These are phyloP conservation scores for Eucommia ulmoides DNA, from an alignment of 257 asterid genomes.

Conservation along the genomic window DNA sequence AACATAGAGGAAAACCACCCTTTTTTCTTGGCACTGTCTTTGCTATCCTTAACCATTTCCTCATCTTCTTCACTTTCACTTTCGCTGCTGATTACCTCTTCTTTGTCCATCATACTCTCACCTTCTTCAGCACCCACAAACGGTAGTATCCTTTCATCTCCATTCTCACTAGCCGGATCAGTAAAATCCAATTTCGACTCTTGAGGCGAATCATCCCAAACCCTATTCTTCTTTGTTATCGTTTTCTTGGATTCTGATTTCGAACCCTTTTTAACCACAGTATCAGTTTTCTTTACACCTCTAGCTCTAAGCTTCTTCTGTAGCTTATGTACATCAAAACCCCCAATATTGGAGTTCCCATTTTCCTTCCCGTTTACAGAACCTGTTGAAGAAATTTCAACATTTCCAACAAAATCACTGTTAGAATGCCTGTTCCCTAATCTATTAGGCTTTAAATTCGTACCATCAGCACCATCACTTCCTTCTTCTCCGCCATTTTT, in stretches of 20 bases:
- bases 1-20: constrained; percentile 97
- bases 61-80: constrained; percentile 62
- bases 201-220: constrained; percentile 73
- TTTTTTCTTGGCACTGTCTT: constrained; percentile 50
- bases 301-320: constrained; percentile 67
- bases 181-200: constrained; percentile 74
- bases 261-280: constrained; percentile 45
- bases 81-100: constrained; percentile 73
- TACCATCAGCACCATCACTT: constrained; percentile 43
- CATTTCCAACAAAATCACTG: constrained; percentile 11
- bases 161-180: constrained; percentile 64
- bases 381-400: constrained; percentile 18
- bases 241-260: constrained; percentile 64
- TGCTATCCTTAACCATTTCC: constrained; percentile 32
- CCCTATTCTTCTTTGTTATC: constrained; percentile 51
- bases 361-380: constrained; percentile 53
- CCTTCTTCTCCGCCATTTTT: constrained; percentile 73
- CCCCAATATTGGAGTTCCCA: constrained; percentile 44
- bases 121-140: constrained; percentile 54
- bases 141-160: constrained; percentile 39
- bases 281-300: constrained; percentile 60
- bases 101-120: constrained; percentile 97
- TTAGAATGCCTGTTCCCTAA: constrained; percentile 43
- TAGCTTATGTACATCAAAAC: constrained; percentile 85
- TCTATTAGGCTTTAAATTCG: constrained; percentile 22